Base-by-base conservation (phyloP, 306 rosid genomes). In the Ormosia semicastrata region DNA sequence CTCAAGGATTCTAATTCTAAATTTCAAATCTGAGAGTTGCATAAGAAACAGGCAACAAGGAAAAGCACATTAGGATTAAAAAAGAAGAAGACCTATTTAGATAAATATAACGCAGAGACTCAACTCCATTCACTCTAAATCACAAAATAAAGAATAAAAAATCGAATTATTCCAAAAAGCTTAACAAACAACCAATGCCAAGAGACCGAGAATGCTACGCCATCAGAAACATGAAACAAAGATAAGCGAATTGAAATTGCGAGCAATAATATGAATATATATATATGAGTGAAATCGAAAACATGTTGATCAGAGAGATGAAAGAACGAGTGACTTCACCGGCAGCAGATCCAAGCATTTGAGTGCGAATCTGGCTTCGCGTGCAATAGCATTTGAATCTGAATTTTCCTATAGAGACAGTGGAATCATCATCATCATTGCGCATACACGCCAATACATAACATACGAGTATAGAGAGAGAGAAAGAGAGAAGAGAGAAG, bases 331-430 rank as follows among this genome's bases (percentile, higher is more conserved):
- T 30, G 37, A 76, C 59, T 78, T 93, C 49, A 95, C 98, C 99
- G 75, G 88, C 75, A 88, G 89, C 84, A 88, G 97, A 94, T 92
- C 97, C 87, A 69, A 87, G 90, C 88, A 89, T 88, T 87, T 47
- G 84, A 89, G 85, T 66, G 60, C 49, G 43, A 86, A 75, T 69
- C 89, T 13, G 65, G 76, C 44, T 14, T 57, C 4, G 76, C 53
- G 63, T 62, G 43, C 73, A 81, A 66, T 40, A 84, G 71, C 91
- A 82, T 88, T 81, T 65, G 85, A 85, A 91, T 89, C 91, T 86
- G 91, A 82, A 82, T 67, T 34, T 64, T 4, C 10, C 53, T 34
- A 82, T 5, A 29, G 40, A 64, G 36, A 36, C 47, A 33, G 77
- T 76, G 66, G 79, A 84, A 58, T 30, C 57, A 46, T 74, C 24